Evolutionary conservation across 2,329 filamentous ascomycete species (phyloP), one percentile per base, ranked within the genome.

Genomic region (Myotisia sp.): DNA sequence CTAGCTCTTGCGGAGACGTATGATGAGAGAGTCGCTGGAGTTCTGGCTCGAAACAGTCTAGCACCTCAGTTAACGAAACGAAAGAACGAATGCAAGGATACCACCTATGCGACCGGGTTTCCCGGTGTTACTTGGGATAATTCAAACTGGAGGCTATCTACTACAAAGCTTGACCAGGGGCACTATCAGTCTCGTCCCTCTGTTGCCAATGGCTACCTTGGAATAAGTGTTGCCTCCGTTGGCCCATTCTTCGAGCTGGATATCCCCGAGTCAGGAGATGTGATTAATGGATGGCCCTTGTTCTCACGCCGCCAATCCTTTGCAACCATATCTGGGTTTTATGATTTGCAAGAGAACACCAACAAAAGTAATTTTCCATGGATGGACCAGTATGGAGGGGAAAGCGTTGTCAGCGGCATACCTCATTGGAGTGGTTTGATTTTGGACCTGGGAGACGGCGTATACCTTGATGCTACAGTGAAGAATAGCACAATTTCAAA

Each of bases 351-450:
- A 47, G 61, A 64, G 2, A 65, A 61, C 19, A 71, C 67, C 0
- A 73, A 70, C 28, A 65, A 67, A 1, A 68, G 68, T 5, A 81
- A 81, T 44, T 80, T 76, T 44, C 64, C 65, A 0, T 81, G 78
- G 76, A 52, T 83, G 27, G 64, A 70, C 37, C 71, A 81, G 43
- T 77, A 79, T 53, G 76, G 76, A 5, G 70, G 70, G 37, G 78
- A 84, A 46, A 78, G 71, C 44, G 74, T 79, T 33, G 78, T 82
- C 41, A 71, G 69, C 33, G 79, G 79, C 16, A 66, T 84, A 10
- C 79, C 79, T 5, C 77, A 82, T 48, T 79, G 75, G 65, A 65
- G 65, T 17, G 72, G 70, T 1, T 55, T 79, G 23, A 52, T 74
- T 22, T 59, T 79, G 12, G 64, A 73, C 34, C 55, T 71, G 3